A percentile compares a stretch with the other conserved stretches of the same genome.
Conservation (phyloP, 2,329 filamentous ascomycete species). For the Alternaria infectoria region DNA sequence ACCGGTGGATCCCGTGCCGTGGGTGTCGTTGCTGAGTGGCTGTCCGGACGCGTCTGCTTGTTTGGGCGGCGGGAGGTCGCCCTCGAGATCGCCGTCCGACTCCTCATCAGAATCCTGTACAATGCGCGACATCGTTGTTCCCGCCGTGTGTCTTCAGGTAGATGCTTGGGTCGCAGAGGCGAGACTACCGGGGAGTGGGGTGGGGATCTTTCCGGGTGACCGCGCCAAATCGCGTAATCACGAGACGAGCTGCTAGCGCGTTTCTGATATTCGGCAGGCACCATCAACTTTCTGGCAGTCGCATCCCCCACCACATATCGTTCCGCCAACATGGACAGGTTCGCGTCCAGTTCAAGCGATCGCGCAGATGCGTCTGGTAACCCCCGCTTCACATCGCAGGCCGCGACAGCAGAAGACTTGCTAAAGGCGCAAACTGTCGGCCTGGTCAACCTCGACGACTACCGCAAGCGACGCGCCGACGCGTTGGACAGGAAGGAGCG, state of each 20-base stretch:
- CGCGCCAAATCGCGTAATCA: conserved; percentile 31
- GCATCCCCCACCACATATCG: neutral
- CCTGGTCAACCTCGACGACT: conserved; percentile 89
- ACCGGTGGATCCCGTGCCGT: conserved; percentile 42
- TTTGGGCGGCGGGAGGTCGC: conserved; percentile 13
- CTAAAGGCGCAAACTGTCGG: conserved; percentile 88
- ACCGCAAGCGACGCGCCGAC: conserved; percentile 93
- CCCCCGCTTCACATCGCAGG: conserved; percentile 75
- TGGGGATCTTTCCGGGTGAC: conserved; percentile 5
- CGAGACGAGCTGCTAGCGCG: conserved; percentile 17
- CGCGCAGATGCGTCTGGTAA: conserved; percentile 39
- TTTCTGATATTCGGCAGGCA: conserved; percentile 13
- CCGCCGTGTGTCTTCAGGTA: conserved; percentile 5
- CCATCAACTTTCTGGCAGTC: neutral
- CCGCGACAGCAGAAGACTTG: conserved; percentile 77
- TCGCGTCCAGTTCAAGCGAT: conserved; percentile 25
- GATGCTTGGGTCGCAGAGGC: neutral
- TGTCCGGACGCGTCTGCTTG: conserved; percentile 23
- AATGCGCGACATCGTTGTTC: conserved; percentile 30
- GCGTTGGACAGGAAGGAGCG: conserved; percentile 90
- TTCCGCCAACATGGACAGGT: conserved; percentile 37
- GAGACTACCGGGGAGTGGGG: neutral
- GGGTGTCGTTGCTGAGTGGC: conserved; percentile 7
- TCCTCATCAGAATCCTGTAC: conserved; percentile 49
- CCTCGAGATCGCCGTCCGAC: conserved; percentile 38